phyloP scores from a whole-genome alignment of 1,284 basidiomycete species.

The Sanghuangporus weigelae region DNA sequence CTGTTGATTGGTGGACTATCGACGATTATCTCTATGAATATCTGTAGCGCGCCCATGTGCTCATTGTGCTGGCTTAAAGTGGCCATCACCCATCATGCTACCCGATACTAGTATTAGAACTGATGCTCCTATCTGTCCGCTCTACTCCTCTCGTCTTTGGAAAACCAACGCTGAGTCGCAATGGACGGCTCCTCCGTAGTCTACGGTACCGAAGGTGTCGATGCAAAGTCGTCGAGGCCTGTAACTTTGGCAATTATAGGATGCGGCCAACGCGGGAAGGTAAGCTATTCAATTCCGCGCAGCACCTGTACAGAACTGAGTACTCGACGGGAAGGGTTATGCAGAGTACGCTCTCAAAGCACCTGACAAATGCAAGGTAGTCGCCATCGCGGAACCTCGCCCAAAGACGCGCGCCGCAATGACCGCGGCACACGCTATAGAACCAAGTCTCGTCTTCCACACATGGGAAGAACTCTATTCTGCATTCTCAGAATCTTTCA shows the following conservation, averaged over 20 bases:
- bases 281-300: conserved; percentile 29
- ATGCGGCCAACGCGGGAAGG: conserved; percentile 76
- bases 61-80: too few species aligned
- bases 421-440: conserved; percentile 50
- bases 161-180: background rate
- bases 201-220: background rate
- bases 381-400: conserved; percentile 80
- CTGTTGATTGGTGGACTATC: too few species aligned
- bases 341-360: conserved; percentile 54
- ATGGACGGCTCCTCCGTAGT: background rate
- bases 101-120: background rate
- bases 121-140: background rate
- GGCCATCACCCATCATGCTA: too few species aligned
- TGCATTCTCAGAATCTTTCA: conserved; percentile 61
- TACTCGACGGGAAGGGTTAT: conserved; percentile 53
- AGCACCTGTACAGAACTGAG: too few species aligned
- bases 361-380: conserved; percentile 65
- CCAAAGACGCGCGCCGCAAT: conserved; percentile 57
- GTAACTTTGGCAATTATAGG: conserved; percentile 56
- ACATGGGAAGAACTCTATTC: conserved; percentile 69
- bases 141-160: too few species aligned
- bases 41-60: too few species aligned
- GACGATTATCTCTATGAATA: too few species aligned
- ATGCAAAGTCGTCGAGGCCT: conserved; percentile 20
- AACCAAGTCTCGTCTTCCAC: conserved; percentile 59